These are phyloP conservation scores for Russula foetens DNA, from an alignment of 768 basidiomycete genomes.

Conservation along the genomic window DNA sequence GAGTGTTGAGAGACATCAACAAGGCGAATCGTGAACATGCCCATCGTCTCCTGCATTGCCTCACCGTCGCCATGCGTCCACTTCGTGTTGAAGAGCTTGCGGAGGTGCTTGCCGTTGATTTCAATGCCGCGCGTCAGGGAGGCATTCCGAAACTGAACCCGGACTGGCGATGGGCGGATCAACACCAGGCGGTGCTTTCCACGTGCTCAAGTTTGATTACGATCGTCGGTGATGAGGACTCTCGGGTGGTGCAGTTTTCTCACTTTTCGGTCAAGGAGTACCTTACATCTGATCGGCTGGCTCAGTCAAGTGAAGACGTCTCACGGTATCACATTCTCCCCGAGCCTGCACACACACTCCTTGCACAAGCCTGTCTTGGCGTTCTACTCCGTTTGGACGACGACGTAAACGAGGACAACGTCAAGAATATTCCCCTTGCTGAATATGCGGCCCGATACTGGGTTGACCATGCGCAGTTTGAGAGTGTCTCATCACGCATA, in stretches of 20 bases:
- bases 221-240: background rate
- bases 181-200: background rate
- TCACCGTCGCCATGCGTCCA: background rate
- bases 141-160: background rate
- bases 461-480: background rate
- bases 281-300: background rate
- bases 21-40: background rate
- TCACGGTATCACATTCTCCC: background rate
- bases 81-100: background rate
- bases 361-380: background rate
- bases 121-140: background rate
- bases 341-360: background rate
- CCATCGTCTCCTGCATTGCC: slow-evolving; percentile 5
- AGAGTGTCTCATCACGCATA: background rate
- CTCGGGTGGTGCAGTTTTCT: slow-evolving; percentile 5
- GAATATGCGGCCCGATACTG: background rate
- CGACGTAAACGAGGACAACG: background rate
- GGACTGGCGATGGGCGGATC: background rate
- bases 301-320: background rate
- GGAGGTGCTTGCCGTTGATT: slow-evolving; percentile 9
- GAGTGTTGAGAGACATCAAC: background rate
- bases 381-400: background rate
- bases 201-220: background rate
- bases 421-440: background rate
- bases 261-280: slow-evolving; percentile 8